Base-by-base conservation (phyloP, 1,139 yeast species). In the Candida tetrigidarum region DNA sequence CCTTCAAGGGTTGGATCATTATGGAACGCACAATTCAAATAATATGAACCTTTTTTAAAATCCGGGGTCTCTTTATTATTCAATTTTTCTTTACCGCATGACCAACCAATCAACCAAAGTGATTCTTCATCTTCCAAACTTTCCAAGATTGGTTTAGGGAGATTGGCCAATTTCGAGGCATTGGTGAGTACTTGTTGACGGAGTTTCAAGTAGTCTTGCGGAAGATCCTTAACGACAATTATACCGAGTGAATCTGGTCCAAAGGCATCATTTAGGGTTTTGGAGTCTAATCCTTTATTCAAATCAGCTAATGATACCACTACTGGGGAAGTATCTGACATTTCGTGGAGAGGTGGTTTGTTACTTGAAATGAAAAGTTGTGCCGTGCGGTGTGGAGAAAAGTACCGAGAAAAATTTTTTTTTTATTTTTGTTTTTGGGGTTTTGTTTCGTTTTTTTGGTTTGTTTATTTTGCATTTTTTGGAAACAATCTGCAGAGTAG, bases 81-180 rank as follows among this genome's bases (percentile, higher is more conserved):
- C 30, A 83, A 66, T 38, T 62, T 71, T 53, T 83, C 87, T 46
- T 75, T 77, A 0, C 87, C 87, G 39, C 81, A 62, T n/a, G 86
- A 81, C 87, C 87, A 83, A 0, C 87, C 88, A 0, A 79, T 75
- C 5, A 81, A 61, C 79, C 83, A 83, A 49, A 56, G 55, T 4
- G 70, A 56, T 46, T 78, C 83, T 19, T 76, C 76, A 25, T 67
- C 64, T 54, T 81, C 85, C 41, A 81, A 61, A 16, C 52, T 43
- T 2, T 53, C 55, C 29, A 81, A 64, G 10, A 61, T 59, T 2
- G 57, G 57, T 3, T 48, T 43, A 0, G 80, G 71, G 8, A 80
- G 64, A 33, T 62, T 64, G 9, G 83, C 82, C 35, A 83, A 60
- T 16, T 60, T 58, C 1, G 80, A 69, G 1, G 83, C 78, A 33